Percentiles rank a stretch among this genome's conserved stretches.
Conservation (phyloP, 169 alveolate species). For the Plasmodium inui region DNA sequence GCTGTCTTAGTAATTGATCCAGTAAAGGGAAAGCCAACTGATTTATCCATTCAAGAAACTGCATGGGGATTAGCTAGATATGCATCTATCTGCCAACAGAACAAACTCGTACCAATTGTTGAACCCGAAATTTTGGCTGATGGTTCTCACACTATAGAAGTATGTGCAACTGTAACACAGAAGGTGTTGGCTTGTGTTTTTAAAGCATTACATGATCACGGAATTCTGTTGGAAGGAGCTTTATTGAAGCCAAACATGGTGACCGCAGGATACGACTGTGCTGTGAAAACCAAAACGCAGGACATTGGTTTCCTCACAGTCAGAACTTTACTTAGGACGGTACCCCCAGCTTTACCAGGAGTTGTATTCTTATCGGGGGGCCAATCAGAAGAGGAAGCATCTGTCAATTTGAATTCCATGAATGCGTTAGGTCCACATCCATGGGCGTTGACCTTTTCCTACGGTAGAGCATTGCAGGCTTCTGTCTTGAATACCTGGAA, state of each 20-base stretch:
- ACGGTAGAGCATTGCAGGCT: slow-evolving; percentile 99
- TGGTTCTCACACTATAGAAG: slow-evolving; percentile 96
- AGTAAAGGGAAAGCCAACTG: slow-evolving; percentile 92
- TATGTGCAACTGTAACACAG: slow-evolving; percentile 95
- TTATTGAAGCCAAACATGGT: slow-evolving; percentile 99
- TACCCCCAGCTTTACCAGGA: slow-evolving; percentile 98
- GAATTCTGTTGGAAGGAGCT: slow-evolving; percentile 97
- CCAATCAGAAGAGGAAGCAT: slow-evolving; percentile 98
- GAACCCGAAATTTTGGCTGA: slow-evolving; percentile 99
- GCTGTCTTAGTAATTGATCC: slow-evolving; percentile 96
- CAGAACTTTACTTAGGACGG: slow-evolving; percentile 94
- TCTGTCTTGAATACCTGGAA: slow-evolving; percentile 96
- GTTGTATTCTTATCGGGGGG: slow-evolving; percentile 99
- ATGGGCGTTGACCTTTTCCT: slow-evolving; percentile 97
- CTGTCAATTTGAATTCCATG: slow-evolving; percentile 96
- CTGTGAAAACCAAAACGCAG: slow-evolving; percentile 90
- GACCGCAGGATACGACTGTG: slow-evolving; percentile 96
- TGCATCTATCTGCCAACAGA: slow-evolving; percentile 98
- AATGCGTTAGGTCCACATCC: slow-evolving; percentile 93
- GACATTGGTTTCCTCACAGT: slow-evolving; percentile 96
- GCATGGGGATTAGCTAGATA: slow-evolving; percentile 99
- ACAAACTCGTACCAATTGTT: slow-evolving; percentile 98
- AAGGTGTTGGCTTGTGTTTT: slow-evolving; percentile 95
- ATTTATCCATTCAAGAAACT: slow-evolving; percentile 93
- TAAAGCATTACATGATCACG: slow-evolving; percentile 95